phyloP scores from a whole-genome alignment of 257 asterid genomes.

The Euphrasia confusa region DNA sequence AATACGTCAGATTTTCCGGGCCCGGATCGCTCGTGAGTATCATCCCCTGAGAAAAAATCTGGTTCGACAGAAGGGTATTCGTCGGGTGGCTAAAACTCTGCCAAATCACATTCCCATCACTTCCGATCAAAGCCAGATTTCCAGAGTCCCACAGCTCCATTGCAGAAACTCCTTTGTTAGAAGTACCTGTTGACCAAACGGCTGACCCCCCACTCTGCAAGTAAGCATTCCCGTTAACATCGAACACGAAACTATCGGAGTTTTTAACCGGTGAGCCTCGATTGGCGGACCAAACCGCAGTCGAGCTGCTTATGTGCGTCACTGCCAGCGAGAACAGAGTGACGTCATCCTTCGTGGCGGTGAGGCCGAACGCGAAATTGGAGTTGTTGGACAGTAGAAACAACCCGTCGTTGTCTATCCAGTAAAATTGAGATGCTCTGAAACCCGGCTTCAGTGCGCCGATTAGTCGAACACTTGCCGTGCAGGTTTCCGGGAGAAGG shows the following conservation, averaged over 20 bases:
- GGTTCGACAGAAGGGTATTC: conserved; percentile 62
- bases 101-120: conserved; percentile 55
- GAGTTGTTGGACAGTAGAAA: conserved; percentile 63
- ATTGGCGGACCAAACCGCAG: conserved; percentile 82
- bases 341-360: conserved; percentile 40
- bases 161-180: conserved; percentile 59
- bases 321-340: conserved; percentile 67
- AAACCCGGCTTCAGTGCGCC: conserved; percentile 63
- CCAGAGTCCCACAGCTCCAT: conserved; percentile 70
- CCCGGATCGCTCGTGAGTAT: conserved; percentile 51
- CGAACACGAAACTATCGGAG: conserved; percentile 54
- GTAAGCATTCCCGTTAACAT: conserved; percentile 58
- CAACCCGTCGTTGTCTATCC: conserved; percentile 72
- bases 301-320: conserved; percentile 54
- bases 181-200: conserved; percentile 63
- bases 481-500: conserved; percentile 21
- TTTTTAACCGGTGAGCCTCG: conserved; percentile 52
- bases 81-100: conserved; percentile 80
- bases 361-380: conserved; percentile 66
- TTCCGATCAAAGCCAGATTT: conserved; percentile 57
- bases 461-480: conserved; percentile 50
- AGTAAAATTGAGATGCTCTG: conserved; percentile 61
- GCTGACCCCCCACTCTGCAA: conserved; percentile 44
- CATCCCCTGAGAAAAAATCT: conserved; percentile 61
- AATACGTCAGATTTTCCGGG: conserved; percentile 50